Base-by-base conservation (phyloP, 2,329 filamentous ascomycete genomes). In the Epichloe brachyelytri region DNA sequence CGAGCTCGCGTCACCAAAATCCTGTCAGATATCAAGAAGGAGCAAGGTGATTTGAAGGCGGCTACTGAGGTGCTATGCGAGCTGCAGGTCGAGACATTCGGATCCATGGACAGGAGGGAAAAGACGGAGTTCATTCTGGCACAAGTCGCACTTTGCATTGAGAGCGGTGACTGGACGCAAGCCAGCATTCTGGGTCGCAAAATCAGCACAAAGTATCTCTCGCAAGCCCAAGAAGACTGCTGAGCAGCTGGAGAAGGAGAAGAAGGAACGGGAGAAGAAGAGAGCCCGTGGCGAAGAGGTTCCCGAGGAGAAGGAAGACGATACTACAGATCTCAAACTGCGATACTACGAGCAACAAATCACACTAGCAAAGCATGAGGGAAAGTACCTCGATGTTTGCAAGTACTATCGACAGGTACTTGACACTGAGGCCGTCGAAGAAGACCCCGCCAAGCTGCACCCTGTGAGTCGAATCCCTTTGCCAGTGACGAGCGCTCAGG, bases 111-210 rank as follows among this genome's bases (percentile, higher is more conserved):
- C 56, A 80, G 93, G 61, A 81, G 93, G 60, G 93, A 98, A 69
- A 98, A 98, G 83, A 96, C 90, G 4, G 93, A 97, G 64, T 98
- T 98, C 67, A 98, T 98, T 63, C 76, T 98, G 49, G 87, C 94
- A 55, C 93, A 98, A 70, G 91, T 97, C 40, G 79, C 83, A 36
- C 79, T 98, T 49, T 98, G 93, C 73, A 97, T 98, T 67, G 86
- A 96, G 71, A 91, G 83, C 62, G 86, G 83, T 52, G 93, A 98
- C 67, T 98, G 90, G 90, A 94, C 85, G 61, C 94, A 98, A 68
- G 93, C 91, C 33, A 83, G 83, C 48, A 96, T 98, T 61, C 76
- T 98, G 48, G 88, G 85, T 67, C 86, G 93, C 66, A 98, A 98
- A 80, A 95, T 98, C 70, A 93, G 88, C 79, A 96, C 89, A 58